Evolutionary conservation across 2,329 filamentous ascomycete genomes (phyloP).

Genomic region (Fusarium fracticaudum): DNA sequence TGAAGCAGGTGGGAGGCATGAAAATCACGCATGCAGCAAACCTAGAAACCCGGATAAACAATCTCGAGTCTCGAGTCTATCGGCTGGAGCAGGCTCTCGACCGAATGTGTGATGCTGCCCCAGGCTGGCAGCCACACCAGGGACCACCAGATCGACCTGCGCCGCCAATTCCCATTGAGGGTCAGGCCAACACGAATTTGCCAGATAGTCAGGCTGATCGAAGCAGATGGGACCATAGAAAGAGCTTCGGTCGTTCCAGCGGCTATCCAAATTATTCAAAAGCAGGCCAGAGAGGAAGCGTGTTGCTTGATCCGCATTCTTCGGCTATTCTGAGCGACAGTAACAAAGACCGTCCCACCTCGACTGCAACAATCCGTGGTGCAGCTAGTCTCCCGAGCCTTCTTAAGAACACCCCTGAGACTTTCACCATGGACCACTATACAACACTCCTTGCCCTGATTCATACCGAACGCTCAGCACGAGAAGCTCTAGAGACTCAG

Average conservation of each 20-base stretch:
- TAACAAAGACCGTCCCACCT: slow-evolving; percentile 50
- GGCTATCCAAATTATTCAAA: slow-evolving; percentile 46
- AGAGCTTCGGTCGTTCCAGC: slow-evolving; percentile 35
- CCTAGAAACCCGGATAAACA: slow-evolving; percentile 62
- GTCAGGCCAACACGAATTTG: slow-evolving; percentile 11
- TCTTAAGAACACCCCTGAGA: slow-evolving; percentile 44
- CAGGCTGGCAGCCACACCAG: slow-evolving; percentile 50
- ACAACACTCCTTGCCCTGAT: slow-evolving; percentile 62
- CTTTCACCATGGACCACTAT: slow-evolving; percentile 58
- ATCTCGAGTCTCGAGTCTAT: slow-evolving; percentile 61
- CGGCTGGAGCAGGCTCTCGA: slow-evolving; percentile 64
- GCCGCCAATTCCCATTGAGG: slow-evolving; percentile 36
- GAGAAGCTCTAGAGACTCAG: slow-evolving; percentile 64
- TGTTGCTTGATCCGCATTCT: slow-evolving; percentile 49
- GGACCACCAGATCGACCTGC: slow-evolving; percentile 41
- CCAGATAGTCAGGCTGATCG: not conserved
- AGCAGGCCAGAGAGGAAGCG: slow-evolving; percentile 53
- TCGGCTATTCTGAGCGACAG: not conserved
- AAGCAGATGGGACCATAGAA: not conserved
- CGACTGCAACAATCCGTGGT: slow-evolving; percentile 60
- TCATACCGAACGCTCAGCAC: slow-evolving; percentile 65
- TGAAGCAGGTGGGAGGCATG: slow-evolving; percentile 62
- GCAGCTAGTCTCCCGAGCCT: slow-evolving; percentile 56
- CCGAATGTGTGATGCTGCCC: slow-evolving; percentile 58
- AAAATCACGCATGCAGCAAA: slow-evolving; percentile 66